phyloP scores from a whole-genome alignment of 2,329 filamentous ascomycete genomes.

The Purpureocillium lavendulum region DNA sequence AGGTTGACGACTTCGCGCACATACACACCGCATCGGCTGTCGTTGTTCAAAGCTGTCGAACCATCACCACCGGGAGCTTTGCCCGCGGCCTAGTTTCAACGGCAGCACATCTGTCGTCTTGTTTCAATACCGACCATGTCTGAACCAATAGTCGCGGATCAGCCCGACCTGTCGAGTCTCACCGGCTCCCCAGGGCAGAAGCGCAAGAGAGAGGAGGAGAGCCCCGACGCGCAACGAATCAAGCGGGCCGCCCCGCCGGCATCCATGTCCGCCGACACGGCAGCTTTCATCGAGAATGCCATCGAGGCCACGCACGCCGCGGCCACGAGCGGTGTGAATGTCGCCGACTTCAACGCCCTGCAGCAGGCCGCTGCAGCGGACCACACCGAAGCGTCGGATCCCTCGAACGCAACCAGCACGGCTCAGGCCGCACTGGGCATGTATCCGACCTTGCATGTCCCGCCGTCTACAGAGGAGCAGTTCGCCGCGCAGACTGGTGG shows the following conservation, averaged over 20 bases:
- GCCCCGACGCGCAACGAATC: conserved; percentile 38
- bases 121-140: conserved; percentile 29
- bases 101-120: background rate
- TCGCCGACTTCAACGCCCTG: conserved; percentile 48
- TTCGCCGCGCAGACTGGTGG: conserved; percentile 43
- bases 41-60: no score
- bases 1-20: no score
- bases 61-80: no score
- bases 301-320: conserved; percentile 34
- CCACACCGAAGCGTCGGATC: conserved; percentile 39
- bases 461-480: conserved; percentile 49
- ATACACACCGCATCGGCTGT: no score
- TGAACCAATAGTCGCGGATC: conserved; percentile 36
- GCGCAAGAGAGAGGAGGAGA: conserved; percentile 45
- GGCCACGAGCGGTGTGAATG: conserved; percentile 32
- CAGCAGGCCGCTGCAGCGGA: conserved; percentile 42
- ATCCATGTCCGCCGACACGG: conserved; percentile 35
- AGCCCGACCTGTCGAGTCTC: conserved; percentile 36
- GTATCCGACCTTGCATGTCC: conserved; percentile 52
- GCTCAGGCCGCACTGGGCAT: conserved; percentile 52
- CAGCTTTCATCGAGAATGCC: conserved; percentile 46
- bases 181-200: conserved; percentile 40
- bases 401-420: conserved; percentile 47
- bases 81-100: background rate
- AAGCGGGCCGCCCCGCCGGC: conserved; percentile 41